Evolutionary conservation across 169 alveolate genomes (phyloP), one percentile per base, ranked within the genome.

Genomic region (Plasmodium coatneyi): DNA sequence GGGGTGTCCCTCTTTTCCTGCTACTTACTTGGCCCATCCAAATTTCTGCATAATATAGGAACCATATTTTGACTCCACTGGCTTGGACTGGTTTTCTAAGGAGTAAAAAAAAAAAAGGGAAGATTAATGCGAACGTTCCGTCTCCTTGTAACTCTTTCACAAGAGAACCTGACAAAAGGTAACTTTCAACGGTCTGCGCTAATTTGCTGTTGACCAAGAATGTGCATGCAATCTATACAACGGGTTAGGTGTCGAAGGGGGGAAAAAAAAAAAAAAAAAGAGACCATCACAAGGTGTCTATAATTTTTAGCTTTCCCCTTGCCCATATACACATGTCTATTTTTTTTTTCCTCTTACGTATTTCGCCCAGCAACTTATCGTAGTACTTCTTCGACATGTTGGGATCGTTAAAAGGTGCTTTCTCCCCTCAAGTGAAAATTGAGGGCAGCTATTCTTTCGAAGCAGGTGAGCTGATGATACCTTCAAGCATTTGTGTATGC

Each of bases 11-110:
- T n/a, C 72, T 41, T n/a, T 78, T 10, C 32, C 71, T n/a, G 39
- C 36, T 86, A 19, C 78, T 87, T 79, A 87, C 94, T 78, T 54
- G 80, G 70, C 90, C 94, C 94, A 87, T 66, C 94, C 94, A 30
- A 87, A 87, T 41, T 87, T 87, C 81, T 87, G 87, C 30, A 87
- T 84, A 16, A 87, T 87, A 19, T 87, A 87, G 34, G 87, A 87
- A 2, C 94, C 94, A 49, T 78, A 87, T 87, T 87, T 87, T 56
- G 94, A 87, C 52, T 87, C 94, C 56, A 87, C 94, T 0, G 89
- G 89, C 25, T 87, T 87, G 22, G 87, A 76, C 46, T 87, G 94
- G 80, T 87, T 87, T 87, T 87, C 94, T 87, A 87, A 39, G 71
- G 22, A 52, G 25, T 22, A 5, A 39, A 34, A 76, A 78, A 5